Evolutionary conservation across 768 basidiomycete genomes (phyloP), one percentile per base, ranked within the genome.

Genomic region (Mycena amicta): DNA sequence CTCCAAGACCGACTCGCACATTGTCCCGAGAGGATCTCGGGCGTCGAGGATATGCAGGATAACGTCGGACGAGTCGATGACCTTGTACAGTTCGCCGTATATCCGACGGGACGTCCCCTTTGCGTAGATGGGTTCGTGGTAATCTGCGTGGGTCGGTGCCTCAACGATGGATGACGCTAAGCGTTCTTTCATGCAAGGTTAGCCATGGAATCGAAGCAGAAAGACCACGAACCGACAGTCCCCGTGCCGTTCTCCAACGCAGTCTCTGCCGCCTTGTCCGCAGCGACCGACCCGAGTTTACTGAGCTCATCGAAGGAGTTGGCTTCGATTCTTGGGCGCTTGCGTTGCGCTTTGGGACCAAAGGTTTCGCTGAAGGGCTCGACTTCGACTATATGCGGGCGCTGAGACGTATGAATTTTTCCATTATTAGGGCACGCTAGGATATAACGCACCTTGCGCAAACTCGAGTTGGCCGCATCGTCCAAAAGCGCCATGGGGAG

Each of bases 31-130:
- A 1, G 96, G 96, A 72, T 98, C 96, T 41, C 96, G 85, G 18
- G 96, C 95, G 73, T 99, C 96, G 60, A 99, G 78, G 51, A 99
- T 85, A 70, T 99, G 96, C 30, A 99, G 82, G 57, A 99, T 83
- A 40, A 98, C 93, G 69, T 99, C 96, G 5, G 94, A 96, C 2
- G 96, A 99, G 72, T 99, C 97, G 69, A 99, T 94, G 63, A 99
- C 96, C 74, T 99, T 99, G 83, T 99, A 98, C 5, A 98, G 79
- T 72, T 99, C 96, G 58, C 95, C 95, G 74, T 97, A 98, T 60
- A 99, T 99, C 22, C 96, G 88, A 31, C 90, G 82, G 12, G 94
- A 96, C 1, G 95, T 98, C 33, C 96, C 96, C 73, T 98, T 98
- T 51, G 89, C 85, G 68, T 94, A 97, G 57, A 96, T 93, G 11